Conservation (phyloP, 805 yeast species). For the Saccharomycopsis amapae region DNA sequence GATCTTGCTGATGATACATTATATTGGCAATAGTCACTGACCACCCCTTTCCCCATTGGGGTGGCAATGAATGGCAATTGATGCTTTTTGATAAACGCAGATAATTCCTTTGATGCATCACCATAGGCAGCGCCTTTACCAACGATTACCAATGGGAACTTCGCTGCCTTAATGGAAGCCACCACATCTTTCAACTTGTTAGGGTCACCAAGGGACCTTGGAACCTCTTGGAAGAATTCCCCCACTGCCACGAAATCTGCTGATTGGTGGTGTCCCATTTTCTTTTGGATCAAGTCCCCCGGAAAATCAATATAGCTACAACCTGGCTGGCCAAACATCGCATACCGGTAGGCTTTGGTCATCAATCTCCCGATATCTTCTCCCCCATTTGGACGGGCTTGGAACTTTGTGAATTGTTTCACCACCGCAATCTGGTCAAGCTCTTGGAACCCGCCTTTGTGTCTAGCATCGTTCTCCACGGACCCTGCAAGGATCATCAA, state of each 20-base stretch:
- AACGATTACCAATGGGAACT: constrained; percentile 46
- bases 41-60: constrained; percentile 73
- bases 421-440: constrained; percentile 53
- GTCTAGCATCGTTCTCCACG: constrained; percentile 38
- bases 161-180: constrained; percentile 29
- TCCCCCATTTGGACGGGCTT: constrained; percentile 35
- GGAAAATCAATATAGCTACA: constrained; percentile 59
- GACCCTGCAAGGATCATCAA: constrained; percentile 61
- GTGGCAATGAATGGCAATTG: constrained; percentile 58
- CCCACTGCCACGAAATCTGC: neutral
- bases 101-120: constrained; percentile 34
- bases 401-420: constrained; percentile 43
- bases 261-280: too few relatives aligned
- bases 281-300: constrained; percentile 30
- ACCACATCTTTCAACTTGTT: constrained; percentile 33
- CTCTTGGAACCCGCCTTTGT: constrained; percentile 67
- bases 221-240: constrained; percentile 18
- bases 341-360: constrained; percentile 40
- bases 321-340: constrained; percentile 50
- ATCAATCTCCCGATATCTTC: constrained; percentile 26
- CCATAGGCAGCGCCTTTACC: constrained; percentile 62
- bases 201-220: constrained; percentile 33
- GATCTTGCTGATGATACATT: constrained; percentile 63
- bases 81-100: constrained; percentile 36
- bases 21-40: constrained; percentile 39